Evolutionary conservation across 1,139 yeast species (phyloP).

Genomic region (Pichia sp.): DNA sequence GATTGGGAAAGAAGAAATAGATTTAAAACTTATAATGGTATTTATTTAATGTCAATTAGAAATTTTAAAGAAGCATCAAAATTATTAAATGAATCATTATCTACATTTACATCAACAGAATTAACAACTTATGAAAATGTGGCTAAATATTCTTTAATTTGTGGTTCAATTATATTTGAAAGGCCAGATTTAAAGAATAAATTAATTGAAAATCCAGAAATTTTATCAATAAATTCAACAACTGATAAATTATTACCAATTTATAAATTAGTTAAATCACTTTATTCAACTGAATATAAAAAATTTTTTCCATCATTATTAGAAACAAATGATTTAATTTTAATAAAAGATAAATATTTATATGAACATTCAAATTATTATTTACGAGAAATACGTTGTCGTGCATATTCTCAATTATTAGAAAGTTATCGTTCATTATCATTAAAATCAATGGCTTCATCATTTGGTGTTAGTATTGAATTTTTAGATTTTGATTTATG

Average conservation of each 20-base stretch:
- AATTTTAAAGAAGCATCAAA: slow-evolving; percentile 80
- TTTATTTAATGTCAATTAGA: slow-evolving; percentile 77
- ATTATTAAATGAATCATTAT: slow-evolving; percentile 79
- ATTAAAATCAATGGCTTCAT: slow-evolving; percentile 86
- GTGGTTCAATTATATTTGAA: slow-evolving; percentile 76
- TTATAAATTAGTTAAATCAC: slow-evolving; percentile 73
- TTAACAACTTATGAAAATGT: slow-evolving; percentile 83
- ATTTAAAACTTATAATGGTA: slow-evolving; percentile 85
- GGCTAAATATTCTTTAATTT: slow-evolving; percentile 79
- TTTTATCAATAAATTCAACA: slow-evolving; percentile 70
- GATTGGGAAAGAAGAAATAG: slow-evolving; percentile 99
- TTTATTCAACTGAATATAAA: slow-evolving; percentile 84
- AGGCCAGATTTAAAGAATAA: slow-evolving; percentile 80
- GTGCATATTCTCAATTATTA: slow-evolving; percentile 88
- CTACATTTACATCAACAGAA: slow-evolving; percentile 96
- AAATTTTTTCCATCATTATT: slow-evolving; percentile 73
- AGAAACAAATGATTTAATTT: slow-evolving; percentile 68
- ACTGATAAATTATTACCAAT: slow-evolving; percentile 74
- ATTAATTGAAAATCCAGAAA: slow-evolving; percentile 91
- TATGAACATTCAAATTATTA: slow-evolving; percentile 76
- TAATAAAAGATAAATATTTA: slow-evolving; percentile 70
- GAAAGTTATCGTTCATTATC: slow-evolving; percentile 92
- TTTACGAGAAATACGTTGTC: slow-evolving; percentile 88
- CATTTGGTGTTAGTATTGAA: slow-evolving; percentile 80
- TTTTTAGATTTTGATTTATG: slow-evolving; percentile 78